Percentiles rank a stretch among this genome's conserved stretches.
These are phyloP conservation scores for Brachypodium distachyon DNA, from an alignment of 202 grass and related monocot genomes.

Conservation along the genomic window DNA sequence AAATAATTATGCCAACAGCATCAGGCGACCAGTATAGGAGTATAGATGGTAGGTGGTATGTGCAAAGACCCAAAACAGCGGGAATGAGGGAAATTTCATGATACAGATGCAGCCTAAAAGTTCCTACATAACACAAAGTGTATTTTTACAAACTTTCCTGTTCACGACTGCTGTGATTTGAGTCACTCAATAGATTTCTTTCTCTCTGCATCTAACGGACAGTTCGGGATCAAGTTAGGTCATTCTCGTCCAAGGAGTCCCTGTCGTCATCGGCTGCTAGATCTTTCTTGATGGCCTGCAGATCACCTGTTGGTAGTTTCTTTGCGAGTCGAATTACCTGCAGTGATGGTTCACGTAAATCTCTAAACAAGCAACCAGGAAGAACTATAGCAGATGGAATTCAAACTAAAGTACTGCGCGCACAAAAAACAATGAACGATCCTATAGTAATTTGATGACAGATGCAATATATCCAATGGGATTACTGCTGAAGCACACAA, in stretches of 20 bases:
- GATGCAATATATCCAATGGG: background rate
- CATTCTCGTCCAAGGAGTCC: constrained; percentile 74
- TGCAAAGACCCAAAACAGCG: background rate
- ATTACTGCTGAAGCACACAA: background rate
- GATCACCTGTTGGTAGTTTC: constrained; percentile 87
- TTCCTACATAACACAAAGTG: background rate
- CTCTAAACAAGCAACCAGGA: background rate
- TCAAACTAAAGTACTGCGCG: background rate
- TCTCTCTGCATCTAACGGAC: background rate
- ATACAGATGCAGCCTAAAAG: constrained; percentile 1
- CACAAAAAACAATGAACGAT: background rate
- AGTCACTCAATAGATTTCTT: background rate
- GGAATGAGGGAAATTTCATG: background rate
- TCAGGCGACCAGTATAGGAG: background rate
- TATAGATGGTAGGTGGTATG: background rate
- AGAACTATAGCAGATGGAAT: background rate
- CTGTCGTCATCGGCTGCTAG: constrained; percentile 25
- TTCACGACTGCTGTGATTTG: background rate
- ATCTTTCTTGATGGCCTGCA: constrained; percentile 57
- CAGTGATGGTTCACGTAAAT: constrained; percentile 16
- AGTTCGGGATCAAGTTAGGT: constrained; percentile 57
- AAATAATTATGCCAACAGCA: background rate
- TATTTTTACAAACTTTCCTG: background rate
- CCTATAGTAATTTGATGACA: background rate
- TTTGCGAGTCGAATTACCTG: constrained; percentile 83